Evolutionary conservation across 768 basidiomycete genomes (phyloP).

Genomic region (Lactarius pseudohatsudake): DNA sequence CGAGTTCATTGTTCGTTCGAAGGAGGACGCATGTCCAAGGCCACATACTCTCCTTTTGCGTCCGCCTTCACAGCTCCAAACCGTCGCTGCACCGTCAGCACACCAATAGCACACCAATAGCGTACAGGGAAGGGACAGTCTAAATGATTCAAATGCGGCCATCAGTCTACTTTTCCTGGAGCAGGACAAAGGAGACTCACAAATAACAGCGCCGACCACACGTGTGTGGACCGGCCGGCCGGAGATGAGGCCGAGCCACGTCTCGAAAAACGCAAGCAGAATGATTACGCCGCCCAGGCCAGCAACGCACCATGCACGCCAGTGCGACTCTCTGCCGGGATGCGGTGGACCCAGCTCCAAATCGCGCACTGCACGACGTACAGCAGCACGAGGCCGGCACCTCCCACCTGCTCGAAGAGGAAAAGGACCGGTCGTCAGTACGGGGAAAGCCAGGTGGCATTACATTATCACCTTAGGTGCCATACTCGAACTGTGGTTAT

Average conservation of each 20-base stretch:
- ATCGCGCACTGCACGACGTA: constrained; percentile 14
- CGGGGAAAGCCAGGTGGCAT: too few relatives aligned
- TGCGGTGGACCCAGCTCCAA: constrained; percentile 8
- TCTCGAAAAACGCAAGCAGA: constrained; percentile 7
- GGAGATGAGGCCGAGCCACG: constrained; percentile 18
- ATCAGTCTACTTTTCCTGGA: neutral
- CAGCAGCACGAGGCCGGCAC: neutral
- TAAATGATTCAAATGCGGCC: neutral
- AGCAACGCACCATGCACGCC: neutral
- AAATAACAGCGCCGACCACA: neutral
- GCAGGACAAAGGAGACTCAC: constrained; percentile 2
- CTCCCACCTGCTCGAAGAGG: constrained; percentile 8
- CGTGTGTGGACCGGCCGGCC: neutral
- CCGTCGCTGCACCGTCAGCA: constrained; percentile 9
- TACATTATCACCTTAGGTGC: constrained; percentile 10
- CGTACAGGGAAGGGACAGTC: constrained; percentile 3
- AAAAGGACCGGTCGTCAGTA: too few relatives aligned
- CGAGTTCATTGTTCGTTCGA: too few relatives aligned
- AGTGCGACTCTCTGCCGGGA: neutral
- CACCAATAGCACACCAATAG: too few relatives aligned
- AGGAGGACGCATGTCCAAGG: constrained; percentile 2
- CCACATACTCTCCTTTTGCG: constrained; percentile 9
- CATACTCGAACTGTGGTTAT: neutral
- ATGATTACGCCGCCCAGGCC: constrained; percentile 5
- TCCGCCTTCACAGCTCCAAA: neutral